Evolutionary conservation across 305 asterid genomes (phyloP).

Genomic region (Striga hermonthica): DNA sequence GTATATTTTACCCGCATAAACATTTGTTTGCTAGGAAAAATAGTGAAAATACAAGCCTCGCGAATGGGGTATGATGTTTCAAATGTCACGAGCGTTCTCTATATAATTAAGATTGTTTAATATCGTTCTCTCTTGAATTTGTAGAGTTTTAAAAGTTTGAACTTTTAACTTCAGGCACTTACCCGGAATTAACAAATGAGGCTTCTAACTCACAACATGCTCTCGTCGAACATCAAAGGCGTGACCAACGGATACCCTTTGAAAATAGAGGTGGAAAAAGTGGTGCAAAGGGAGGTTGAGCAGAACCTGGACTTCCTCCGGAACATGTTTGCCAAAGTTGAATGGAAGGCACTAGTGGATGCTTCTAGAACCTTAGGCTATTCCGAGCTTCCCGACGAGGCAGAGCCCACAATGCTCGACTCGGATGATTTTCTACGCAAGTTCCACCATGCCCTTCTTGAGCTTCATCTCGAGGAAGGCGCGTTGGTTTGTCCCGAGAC

Average conservation of each 20-base stretch:
- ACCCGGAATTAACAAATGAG: constrained; percentile 41
- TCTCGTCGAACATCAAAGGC: constrained; percentile 80
- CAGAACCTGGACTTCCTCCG: constrained; percentile 60
- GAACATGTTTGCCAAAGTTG: constrained; percentile 67
- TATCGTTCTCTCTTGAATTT: too few species aligned
- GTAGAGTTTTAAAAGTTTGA: neutral
- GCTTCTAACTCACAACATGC: constrained; percentile 80
- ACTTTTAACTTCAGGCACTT: neutral
- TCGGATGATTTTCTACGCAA: constrained; percentile 63
- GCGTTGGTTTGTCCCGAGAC: constrained; percentile 80
- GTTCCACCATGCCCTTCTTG: constrained; percentile 82
- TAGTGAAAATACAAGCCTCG: too few species aligned
- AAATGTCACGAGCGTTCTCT: too few species aligned
- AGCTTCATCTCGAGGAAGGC: constrained; percentile 85
- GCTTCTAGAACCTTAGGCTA: constrained; percentile 74
- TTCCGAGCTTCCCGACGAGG: constrained; percentile 56
- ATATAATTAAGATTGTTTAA: too few species aligned
- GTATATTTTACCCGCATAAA: too few species aligned
- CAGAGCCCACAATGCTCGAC: constrained; percentile 58
- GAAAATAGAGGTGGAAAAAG: constrained; percentile 56
- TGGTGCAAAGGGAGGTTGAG: constrained; percentile 59
- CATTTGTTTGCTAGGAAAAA: too few species aligned
- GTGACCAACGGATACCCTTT: constrained; percentile 71
- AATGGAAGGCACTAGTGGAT: constrained; percentile 70
- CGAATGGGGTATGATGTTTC: too few species aligned